Evolutionary conservation across 179 eudicot genomes (phyloP), one percentile per base, ranked within the genome.

Genomic region (Nepenthes alata): DNA sequence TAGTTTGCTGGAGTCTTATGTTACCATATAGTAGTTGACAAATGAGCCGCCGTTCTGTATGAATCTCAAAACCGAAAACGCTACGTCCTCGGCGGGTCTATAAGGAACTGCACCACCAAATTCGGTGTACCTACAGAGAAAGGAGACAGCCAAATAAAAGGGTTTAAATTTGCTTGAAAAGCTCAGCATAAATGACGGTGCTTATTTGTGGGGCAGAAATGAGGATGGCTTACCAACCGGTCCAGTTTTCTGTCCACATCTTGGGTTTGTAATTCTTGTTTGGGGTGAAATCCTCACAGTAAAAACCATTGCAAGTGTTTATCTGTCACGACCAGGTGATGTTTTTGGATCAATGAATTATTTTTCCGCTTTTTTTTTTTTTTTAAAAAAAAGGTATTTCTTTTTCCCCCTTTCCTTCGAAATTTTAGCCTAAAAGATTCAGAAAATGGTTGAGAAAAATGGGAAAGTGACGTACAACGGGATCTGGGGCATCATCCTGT

Each of bases 231-330:
- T 47, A 57, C 69, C 69, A 65, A 37, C 57, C 69, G 11, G 48
- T 45, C 69, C 69, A 65, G 37, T 56, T 57, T 48, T 65, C 69
- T 47, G 69, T 65, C 56, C 61, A 65, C 69, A 65, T 65, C 56
- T 65, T 65, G 0, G 69, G 69, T 15, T 65, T 65, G 59, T 65
- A 47, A n/a, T 57, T 57, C 68, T 70, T 73, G 37, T 79, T 67
- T 1, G 83, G 80, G 13, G 37, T 38, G 64, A 79, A 79, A 37
- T 60, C 55, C 52, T 79, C 83, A 39, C 83, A 79, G 67, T 79
- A 79, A 75, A 79, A 91, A 55, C 89, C 98, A 77, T 91, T 91
- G 77, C 96, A 91, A 60, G 95, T 80, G 66, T 91, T 83, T 58
- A 89, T 91, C 98, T 91, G 96, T 71, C 72, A 73, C 14, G 69